A percentile compares a stretch with the other conserved stretches of the same genome.
Conservation (phyloP, 805 yeast genomes). For the Yamadazyma endophytica region DNA sequence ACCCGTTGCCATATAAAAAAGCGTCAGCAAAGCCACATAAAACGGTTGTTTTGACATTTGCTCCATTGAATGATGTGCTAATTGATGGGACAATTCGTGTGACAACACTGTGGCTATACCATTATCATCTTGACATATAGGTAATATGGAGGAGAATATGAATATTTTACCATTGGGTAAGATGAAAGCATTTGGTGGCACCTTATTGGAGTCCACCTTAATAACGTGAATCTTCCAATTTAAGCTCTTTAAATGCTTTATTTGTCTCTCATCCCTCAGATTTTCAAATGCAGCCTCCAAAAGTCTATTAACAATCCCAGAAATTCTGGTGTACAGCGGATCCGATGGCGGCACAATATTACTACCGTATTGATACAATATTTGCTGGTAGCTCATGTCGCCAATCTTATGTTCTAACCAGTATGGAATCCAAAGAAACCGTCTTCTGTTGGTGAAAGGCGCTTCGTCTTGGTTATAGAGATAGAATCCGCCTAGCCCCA, state of each 20-base stretch:
- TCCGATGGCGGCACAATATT: slow-evolving; percentile 58
- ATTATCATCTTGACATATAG: slow-evolving; percentile 75
- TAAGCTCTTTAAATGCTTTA: slow-evolving; percentile 30
- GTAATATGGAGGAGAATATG: slow-evolving; percentile 74
- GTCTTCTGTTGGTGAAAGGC: slow-evolving; percentile 68
- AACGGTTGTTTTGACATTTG: slow-evolving; percentile 74
- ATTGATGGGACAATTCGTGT: slow-evolving; percentile 91
- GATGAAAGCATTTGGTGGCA: slow-evolving; percentile 96
- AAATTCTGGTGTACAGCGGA: slow-evolving; percentile 56
- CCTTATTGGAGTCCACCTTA: slow-evolving; percentile 54
- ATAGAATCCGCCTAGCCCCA: slow-evolving; percentile 21
- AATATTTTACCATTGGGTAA: slow-evolving; percentile 95
- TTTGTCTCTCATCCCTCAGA: slow-evolving; percentile 28
- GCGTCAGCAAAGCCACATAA: slow-evolving; percentile 49
- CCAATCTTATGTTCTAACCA: slow-evolving; percentile 64
- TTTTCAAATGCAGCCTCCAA: slow-evolving; percentile 52
- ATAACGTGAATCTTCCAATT: slow-evolving; percentile 79
- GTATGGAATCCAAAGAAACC: slow-evolving; percentile 70
- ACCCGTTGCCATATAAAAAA: slow-evolving; percentile 61
- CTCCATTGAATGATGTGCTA: slow-evolving; percentile 90
- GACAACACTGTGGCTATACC: slow-evolving; percentile 93
- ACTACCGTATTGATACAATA: slow-evolving; percentile 49
- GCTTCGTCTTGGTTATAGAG: slow-evolving; percentile 63
- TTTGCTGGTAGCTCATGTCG: slow-evolving; percentile 55
- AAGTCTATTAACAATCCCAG: slow-evolving; percentile 59